Base-by-base conservation (phyloP, 257 asterid species). In the Verbascum thapsus region DNA sequence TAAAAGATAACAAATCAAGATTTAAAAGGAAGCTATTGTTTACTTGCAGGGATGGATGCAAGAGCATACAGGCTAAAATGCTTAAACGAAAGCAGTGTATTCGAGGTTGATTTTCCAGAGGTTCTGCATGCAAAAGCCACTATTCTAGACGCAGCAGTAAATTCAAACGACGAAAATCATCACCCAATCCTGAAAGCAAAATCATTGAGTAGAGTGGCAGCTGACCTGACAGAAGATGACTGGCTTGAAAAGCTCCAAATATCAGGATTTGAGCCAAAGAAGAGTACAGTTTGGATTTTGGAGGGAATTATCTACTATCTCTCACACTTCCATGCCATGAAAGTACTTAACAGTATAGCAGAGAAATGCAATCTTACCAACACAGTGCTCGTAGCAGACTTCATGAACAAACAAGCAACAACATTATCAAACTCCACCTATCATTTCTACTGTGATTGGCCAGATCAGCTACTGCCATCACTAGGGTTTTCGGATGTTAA, bases 361-460 rank as follows among this genome's bases (percentile, higher is more conserved):
- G 87, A 81, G 8, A 85, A 80, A 65, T 76, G 98, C 83, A 72
- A 62, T 47, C 54, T 64, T 6, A 76, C 95, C 45, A 80, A 72
- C 43, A 91, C 96, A 18, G 95, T 91, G 72, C 90, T 91, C 65
- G 70, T 91, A 51, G 97, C 96, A 7, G 97, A 91, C 77, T 91
- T 91, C 81, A 88, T 86, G 97, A 91, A 91, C 84, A 83, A 89
- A 76, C 98, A 91, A 72, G 95, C 98, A 60, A 88, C 98, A 17
- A 56, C 84, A 17, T 57, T 85, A 64, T 83, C 96, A 78, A 77
- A 84, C 80, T 83, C 96, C 66, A 74, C 82, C 67, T 91, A 78
- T 75, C 90, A 66, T 66, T 88, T 88, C 89, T 81, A 86, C 53
- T 80, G 98, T 48, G 98, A 91, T 66, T 91, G 96, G 95, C 98